A percentile compares a stretch with the other conserved stretches of the same genome.
phyloP scores from a whole-genome alignment of 768 basidiomycete species.

The Termitomyces sp. region DNA sequence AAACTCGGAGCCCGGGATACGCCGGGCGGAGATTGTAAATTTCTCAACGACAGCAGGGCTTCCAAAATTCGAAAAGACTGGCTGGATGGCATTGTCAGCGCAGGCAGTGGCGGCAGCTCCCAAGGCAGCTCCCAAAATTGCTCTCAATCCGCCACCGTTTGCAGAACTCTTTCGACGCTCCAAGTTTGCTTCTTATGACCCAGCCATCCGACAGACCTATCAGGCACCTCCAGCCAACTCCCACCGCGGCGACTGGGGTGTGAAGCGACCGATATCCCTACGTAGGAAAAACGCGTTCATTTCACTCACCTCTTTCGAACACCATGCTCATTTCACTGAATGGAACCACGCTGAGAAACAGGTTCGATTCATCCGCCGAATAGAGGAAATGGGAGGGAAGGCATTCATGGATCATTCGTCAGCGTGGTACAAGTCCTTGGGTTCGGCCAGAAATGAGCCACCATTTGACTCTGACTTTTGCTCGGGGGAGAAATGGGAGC shows the following conservation, averaged over 20 bases:
- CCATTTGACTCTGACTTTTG: slow-evolving; percentile 43
- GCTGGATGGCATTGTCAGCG: slow-evolving; percentile 21
- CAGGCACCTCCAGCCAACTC: slow-evolving; percentile 63
- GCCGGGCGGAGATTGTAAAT: slow-evolving; percentile 19
- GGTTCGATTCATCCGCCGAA: slow-evolving; percentile 60
- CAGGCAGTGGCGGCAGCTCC: not conserved
- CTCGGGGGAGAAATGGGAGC: slow-evolving; percentile 17
- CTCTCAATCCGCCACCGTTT: slow-evolving; percentile 43
- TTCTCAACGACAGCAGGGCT: not conserved
- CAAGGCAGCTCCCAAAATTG: not conserved
- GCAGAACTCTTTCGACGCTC: slow-evolving; percentile 73
- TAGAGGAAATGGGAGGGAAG: slow-evolving; percentile 53
- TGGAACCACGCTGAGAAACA: slow-evolving; percentile 66
- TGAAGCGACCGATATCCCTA: slow-evolving; percentile 76
- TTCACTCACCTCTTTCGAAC: slow-evolving; percentile 63
- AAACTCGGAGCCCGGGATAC: slow-evolving; percentile 24
- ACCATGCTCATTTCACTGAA: slow-evolving; percentile 68
- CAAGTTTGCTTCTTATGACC: slow-evolving; percentile 77
- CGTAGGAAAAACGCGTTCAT: slow-evolving; percentile 60
- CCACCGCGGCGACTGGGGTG: slow-evolving; percentile 76
- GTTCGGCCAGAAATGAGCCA: slow-evolving; percentile 28
- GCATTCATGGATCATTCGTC: slow-evolving; percentile 21
- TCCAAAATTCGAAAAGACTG: not conserved
- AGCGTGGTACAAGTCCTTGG: slow-evolving; percentile 35
- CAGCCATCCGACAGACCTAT: slow-evolving; percentile 72